These are phyloP conservation scores for Hymenotorrendiella dingleyae DNA, from an alignment of 2,329 filamentous ascomycete species.

Conservation along the genomic window DNA sequence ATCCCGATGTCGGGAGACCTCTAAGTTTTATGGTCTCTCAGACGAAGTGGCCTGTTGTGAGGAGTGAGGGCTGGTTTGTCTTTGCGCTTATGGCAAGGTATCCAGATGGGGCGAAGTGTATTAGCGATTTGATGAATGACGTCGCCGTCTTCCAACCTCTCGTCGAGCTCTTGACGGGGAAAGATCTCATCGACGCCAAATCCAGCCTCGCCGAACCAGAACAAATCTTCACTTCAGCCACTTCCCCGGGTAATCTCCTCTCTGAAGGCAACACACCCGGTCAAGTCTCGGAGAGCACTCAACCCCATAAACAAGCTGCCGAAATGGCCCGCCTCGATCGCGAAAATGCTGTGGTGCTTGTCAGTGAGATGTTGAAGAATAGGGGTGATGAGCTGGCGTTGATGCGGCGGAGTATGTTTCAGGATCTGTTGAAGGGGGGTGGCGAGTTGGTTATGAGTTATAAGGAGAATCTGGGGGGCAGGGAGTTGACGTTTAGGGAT, in stretches of 20 bases:
- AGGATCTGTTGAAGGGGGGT: constrained; percentile 45
- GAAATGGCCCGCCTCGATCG: constrained; percentile 48
- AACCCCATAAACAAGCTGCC: constrained; percentile 28
- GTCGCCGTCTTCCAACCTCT: constrained; percentile 40
- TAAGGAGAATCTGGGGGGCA: constrained; percentile 13
- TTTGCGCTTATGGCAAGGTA: constrained; percentile 54
- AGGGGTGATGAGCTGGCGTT: constrained; percentile 37
- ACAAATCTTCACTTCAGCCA: not conserved
- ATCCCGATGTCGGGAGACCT: constrained; percentile 29
- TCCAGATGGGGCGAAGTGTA: constrained; percentile 41
- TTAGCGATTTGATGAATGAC: constrained; percentile 38
- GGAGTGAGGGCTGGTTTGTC: constrained; percentile 57
- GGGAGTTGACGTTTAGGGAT: constrained; percentile 4
- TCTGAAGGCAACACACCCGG: constrained; percentile 11
- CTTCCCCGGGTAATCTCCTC: constrained; percentile 1
- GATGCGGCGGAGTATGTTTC: constrained; percentile 37
- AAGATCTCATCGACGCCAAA: constrained; percentile 26
- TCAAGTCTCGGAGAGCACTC: constrained; percentile 6
- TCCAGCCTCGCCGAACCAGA: not conserved
- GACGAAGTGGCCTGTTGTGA: constrained; percentile 51
- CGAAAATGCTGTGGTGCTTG: constrained; percentile 55
- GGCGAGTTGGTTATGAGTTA: constrained; percentile 30
- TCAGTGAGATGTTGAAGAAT: constrained; percentile 47
- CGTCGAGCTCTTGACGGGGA: constrained; percentile 44
- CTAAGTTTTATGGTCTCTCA: constrained; percentile 51